These are phyloP conservation scores for Pythium coloratum DNA, from an alignment of 352 stramenopile species.

Conservation along the genomic window DNA sequence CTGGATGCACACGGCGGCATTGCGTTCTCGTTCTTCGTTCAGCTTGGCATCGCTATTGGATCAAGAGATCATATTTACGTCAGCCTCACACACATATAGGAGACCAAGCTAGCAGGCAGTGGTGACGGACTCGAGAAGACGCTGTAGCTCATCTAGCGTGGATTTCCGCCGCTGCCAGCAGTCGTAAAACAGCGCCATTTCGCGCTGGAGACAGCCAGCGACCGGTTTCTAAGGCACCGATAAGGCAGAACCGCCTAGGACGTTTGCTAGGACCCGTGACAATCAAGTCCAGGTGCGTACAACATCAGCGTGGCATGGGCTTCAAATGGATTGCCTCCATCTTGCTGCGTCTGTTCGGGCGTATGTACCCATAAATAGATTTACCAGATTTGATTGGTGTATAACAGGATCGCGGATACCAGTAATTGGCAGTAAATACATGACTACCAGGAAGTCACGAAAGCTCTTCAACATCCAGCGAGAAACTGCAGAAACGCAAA, in stretches of 20 bases:
- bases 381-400: background rate
- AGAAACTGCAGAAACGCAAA: conserved; percentile 19
- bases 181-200: conserved; percentile 64
- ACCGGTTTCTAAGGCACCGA: background rate
- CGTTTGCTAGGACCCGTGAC: background rate
- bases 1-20: conserved; percentile 58
- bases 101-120: background rate
- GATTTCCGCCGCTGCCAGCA: conserved; percentile 51
- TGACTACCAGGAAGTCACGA: background rate
- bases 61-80: background rate
- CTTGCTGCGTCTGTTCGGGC: background rate
- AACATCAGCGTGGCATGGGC: too few relatives aligned
- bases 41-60: conserved; percentile 44
- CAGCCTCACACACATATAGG: background rate
- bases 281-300: background rate
- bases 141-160: conserved; percentile 50
- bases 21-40: conserved; percentile 39
- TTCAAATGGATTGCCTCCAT: too few relatives aligned
- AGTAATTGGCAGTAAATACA: conserved; percentile 18
- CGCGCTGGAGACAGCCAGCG: background rate
- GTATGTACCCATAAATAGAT: conserved; percentile 1
- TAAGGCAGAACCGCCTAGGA: background rate
- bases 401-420: background rate
- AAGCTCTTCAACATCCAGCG: conserved; percentile 6
- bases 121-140: conserved; percentile 45